These are phyloP conservation scores for Fusarium palustre DNA, from an alignment of 2,329 filamentous ascomycete species.

Conservation along the genomic window DNA sequence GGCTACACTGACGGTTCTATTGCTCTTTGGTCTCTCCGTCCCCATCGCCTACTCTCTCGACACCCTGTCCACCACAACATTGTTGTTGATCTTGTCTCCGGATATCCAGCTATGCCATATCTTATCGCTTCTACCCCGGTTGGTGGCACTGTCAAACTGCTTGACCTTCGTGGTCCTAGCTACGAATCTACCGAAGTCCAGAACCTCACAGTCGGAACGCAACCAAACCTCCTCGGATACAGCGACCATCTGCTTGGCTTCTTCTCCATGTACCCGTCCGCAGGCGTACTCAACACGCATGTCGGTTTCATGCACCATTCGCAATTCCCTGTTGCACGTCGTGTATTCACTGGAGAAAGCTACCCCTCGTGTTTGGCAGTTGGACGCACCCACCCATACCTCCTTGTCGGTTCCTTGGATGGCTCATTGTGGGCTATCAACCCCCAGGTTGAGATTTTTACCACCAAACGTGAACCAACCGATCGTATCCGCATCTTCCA, in stretches of 20 bases:
- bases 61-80: constrained; percentile 65
- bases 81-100: constrained; percentile 66
- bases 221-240: constrained; percentile 66
- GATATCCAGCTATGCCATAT: constrained; percentile 67
- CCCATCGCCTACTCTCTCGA: constrained; percentile 61
- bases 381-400: constrained; percentile 64
- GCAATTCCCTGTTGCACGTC: constrained; percentile 65
- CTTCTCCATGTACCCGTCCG: constrained; percentile 64
- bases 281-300: constrained; percentile 64
- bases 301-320: constrained; percentile 65
- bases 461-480: constrained; percentile 49
- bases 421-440: constrained; percentile 64
- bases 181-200: constrained; percentile 66
- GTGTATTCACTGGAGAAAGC: constrained; percentile 63
- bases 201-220: constrained; percentile 62
- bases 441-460: constrained; percentile 54
- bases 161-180: constrained; percentile 65
- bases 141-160: constrained; percentile 64
- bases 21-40: constrained; percentile 67
- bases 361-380: constrained; percentile 63
- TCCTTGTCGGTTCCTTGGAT: constrained; percentile 65
- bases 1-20: constrained; percentile 69
- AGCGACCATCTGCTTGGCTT: constrained; percentile 68
- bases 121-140: constrained; percentile 67
- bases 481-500: constrained; percentile 60